Evolutionary conservation across 257 asterid genomes (phyloP), one percentile per base, ranked within the genome.

Genomic region (Ligustrum vulgare): DNA sequence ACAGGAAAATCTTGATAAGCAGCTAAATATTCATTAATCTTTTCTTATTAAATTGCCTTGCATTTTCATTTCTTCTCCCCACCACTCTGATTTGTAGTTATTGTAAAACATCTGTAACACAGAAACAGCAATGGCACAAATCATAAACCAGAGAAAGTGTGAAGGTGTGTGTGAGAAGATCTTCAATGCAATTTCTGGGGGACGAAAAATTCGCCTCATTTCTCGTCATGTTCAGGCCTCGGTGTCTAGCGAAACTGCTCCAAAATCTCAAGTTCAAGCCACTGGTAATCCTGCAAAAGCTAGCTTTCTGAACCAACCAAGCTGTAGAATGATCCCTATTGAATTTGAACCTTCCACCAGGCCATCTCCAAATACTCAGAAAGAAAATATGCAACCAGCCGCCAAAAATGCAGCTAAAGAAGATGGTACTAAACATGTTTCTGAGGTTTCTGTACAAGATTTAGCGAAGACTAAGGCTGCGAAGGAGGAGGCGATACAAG

Each of bases 51-150:
- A 70, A 80, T 78, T 22, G 70, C 31, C 65, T 10, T 49, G 1
- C 39, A 23, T 9, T 54, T 31, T 49, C 58, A 22, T 22, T 28
- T 58, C 45, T 39, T 49, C 62, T 51, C 49, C 18, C n/a, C 73
- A 74, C 65, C 74, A 22, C 70, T 66, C 47, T 31, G 4, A 70
- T 71, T 8, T 47, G 43, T 69, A 49, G 25, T 1, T 25, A 60
- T 13, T 23, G 1, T 4, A 60, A 11, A 51, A 51, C 62, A 33
- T 8, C 39, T 70, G 34, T 31, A 67, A 31, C 0, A 13, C 31
- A 70, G 33, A 60, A 25, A 35, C 18, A 72, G 12, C 63, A 73
- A 85, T 85, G 89, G 82, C 82, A 39, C 77, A 73, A 0, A 43
- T 69, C 43, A 60, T 71, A 20, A 72, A 36, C 36, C 65, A 4